These are phyloP conservation scores for Hordeum marinum DNA, from an alignment of 176 grass and related monocot species.

Conservation along the genomic window DNA sequence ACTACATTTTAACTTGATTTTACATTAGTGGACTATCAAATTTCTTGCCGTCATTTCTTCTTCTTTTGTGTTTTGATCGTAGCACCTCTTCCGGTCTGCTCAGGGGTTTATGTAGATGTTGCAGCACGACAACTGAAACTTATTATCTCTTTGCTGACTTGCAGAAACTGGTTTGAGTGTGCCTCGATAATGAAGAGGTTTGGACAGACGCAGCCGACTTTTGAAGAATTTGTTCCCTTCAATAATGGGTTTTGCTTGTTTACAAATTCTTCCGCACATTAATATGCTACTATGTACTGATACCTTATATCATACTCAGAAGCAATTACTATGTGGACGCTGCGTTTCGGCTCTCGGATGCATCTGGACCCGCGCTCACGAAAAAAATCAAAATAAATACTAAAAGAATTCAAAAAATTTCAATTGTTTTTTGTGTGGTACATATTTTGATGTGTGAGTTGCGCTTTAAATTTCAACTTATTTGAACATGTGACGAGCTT, in stretches of 20 bases:
- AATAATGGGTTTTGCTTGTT: constrained; percentile 31
- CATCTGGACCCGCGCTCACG: too few relatives aligned
- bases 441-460: too few relatives aligned
- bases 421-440: too few relatives aligned
- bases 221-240: neutral
- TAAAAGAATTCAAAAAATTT: too few relatives aligned
- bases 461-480: too few relatives aligned
- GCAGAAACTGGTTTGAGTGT: constrained; percentile 74
- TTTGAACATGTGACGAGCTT: too few relatives aligned
- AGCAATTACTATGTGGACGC: neutral
- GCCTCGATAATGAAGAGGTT: constrained; percentile 66
- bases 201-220: neutral
- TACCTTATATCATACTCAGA: neutral
- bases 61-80: neutral
- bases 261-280: constrained; percentile 11
- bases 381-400: too few relatives aligned
- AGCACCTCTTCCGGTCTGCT: neutral
- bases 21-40: neutral
- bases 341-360: too few relatives aligned
- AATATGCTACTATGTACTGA: constrained; percentile 7
- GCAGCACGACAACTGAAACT: neutral
- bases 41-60: neutral
- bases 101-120: constrained; percentile 6
- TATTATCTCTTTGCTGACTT: constrained; percentile 26
- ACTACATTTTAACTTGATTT: neutral